phyloP scores from a whole-genome alignment of 148 eudicot genomes.

The Selenicereus undatus region DNA sequence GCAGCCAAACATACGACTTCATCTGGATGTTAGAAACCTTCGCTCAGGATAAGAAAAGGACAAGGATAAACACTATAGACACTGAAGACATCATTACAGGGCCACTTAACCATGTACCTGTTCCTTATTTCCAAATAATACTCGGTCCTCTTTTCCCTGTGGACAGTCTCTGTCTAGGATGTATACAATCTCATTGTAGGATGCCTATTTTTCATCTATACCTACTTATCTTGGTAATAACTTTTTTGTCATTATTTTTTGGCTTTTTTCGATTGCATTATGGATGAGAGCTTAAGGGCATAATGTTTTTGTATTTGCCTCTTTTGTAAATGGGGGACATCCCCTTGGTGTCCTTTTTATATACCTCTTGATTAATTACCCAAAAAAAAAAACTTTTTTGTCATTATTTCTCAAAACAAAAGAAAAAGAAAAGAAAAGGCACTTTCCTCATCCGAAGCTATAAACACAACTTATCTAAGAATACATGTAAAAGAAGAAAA shows the following conservation, averaged over 20 bases:
- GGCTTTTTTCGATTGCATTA: no score
- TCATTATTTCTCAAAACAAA: no score
- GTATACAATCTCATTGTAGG: no score
- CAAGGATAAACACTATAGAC: background rate
- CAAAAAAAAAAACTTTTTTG: no score
- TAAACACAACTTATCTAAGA: background rate
- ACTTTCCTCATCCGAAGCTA: background rate
- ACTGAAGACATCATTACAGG: background rate
- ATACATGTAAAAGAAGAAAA: background rate
- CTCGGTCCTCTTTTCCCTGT: background rate
- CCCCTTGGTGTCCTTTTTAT: no score
- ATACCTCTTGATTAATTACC: no score
- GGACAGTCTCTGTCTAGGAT: background rate
- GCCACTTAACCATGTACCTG: background rate
- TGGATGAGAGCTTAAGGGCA: no score
- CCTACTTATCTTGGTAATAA: background rate
- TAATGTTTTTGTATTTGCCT: no score
- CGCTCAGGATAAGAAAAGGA: background rate
- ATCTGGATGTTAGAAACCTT: constrained; percentile 35
- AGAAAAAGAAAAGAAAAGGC: no score
- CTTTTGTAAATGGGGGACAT: no score
- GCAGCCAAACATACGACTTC: constrained; percentile 84
- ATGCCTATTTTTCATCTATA: background rate
- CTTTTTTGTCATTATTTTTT: no score
- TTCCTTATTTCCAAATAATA: background rate